These are phyloP conservation scores for Seiridium unicorne DNA, from an alignment of 2,329 filamentous ascomycete species.

Conservation along the genomic window DNA sequence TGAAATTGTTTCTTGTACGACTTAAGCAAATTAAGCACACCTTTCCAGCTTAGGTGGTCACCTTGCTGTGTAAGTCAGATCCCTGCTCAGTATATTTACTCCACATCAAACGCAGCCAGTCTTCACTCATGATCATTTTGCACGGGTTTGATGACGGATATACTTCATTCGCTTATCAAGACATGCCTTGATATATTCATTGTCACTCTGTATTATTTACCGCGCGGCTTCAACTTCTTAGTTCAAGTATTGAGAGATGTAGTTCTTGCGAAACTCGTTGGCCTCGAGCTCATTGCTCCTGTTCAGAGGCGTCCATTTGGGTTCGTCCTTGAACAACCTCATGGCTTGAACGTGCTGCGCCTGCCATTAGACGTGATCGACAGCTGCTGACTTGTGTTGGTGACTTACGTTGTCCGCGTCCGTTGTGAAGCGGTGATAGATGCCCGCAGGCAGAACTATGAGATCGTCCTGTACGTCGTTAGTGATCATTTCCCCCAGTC, in stretches of 20 bases:
- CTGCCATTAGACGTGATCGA: background rate
- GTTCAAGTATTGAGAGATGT: slow-evolving; percentile 51
- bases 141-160: no score
- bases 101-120: no score
- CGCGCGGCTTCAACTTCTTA: background rate
- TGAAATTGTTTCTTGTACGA: no score
- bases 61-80: no score
- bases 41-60: no score
- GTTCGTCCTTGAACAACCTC: slow-evolving; percentile 96
- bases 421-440: slow-evolving; percentile 97
- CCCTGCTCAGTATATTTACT: no score
- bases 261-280: slow-evolving; percentile 77
- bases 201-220: no score
- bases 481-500: background rate
- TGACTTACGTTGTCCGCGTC: slow-evolving; percentile 81
- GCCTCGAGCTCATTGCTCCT: slow-evolving; percentile 72
- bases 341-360: slow-evolving; percentile 91
- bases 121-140: no score
- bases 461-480: slow-evolving; percentile 60
- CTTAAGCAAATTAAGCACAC: no score
- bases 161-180: no score
- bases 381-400: no score
- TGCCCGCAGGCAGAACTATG: slow-evolving; percentile 89
- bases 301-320: slow-evolving; percentile 96
- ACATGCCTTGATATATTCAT: background rate